Base-by-base conservation (phyloP, 495 filamentous ascomycete genomes). In the Chaetomium fimeti region DNA sequence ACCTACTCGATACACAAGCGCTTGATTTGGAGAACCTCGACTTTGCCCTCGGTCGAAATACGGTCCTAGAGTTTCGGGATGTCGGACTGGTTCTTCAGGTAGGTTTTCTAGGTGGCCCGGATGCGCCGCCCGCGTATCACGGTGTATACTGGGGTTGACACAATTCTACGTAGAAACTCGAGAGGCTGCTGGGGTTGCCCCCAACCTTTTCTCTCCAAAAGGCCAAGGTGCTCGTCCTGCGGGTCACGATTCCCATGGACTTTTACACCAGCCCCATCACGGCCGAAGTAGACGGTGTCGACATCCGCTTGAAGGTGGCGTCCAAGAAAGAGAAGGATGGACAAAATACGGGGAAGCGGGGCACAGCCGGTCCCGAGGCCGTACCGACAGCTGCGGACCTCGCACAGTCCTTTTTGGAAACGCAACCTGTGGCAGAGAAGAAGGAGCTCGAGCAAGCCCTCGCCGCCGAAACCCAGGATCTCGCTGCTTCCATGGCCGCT, bases 391-490 rank as follows among this genome's bases (percentile, higher is more conserved):
- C 91, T n/a, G 83, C 88, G 65, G 88, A 93, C 62, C 82, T 98
- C 36, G 93, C 93, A 5, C 83, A 92, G 73, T 95, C 90, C 0
- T 97, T 97, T 75, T 80, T 98, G 16, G 83, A 91, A 66, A 84
- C 91, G 1, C 91, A 97, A 67, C 89, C 92, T 48, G 71, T 71
- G 13, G 84, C 89, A 61, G 90, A 94, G 70, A 89, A 86, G 67
- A 83, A 83, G 40, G 84, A 91, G 73, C 78, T 98, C 32, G 85
- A 94, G 75, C 86, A 89, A 59, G 91, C 89, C 6, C 79, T 97
- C 20, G 80, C 86, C 27, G 82, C 84, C 6, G 82, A 90, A 63
- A 87, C 87, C 7, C 85, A 87, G 55, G 86, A 89, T 36, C 69
- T 88, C n/a, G 78, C 82, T 11, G 78, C 82, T 0, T 85, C 84